Base-by-base conservation (phyloP, 192 early-diverging fungal genomes). In the Diversispora eburnea region DNA sequence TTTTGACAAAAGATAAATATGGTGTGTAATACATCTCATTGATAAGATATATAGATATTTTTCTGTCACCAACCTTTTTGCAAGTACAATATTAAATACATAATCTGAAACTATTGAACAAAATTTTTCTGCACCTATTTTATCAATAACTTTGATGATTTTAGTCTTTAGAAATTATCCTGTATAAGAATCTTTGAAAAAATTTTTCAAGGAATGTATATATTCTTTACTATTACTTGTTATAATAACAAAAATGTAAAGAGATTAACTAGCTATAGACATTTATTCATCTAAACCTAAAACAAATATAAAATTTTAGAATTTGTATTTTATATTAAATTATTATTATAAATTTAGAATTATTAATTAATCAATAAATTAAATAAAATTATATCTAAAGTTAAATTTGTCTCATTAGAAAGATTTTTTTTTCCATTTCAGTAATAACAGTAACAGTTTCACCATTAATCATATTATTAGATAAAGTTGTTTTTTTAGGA, bases 11-110 rank as follows among this genome's bases (percentile, higher is more conserved):
- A 63, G 7, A 43, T 63, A 13, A 3, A 63, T 43, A 43, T 62
- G 60, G n/a, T 62, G 60, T 42, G 60, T 41, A 39, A 62, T 62
- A 62, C 60, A 62, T 39, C 60, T 17, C 5, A 62, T 42, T n/a
- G 60, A 43, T 62, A 62, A 62, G 43, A 62, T 62, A 62, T 62
- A 10, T 43, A 15, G 41, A 45, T 17, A 43, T 43, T 41, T 62
- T 1, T 3, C 9, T 13, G 60, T 5, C 3, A 43, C 13, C 3
- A 42, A 5, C 10, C 41, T 5, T 42, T 42, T 43, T 13, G 39
- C 60, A 8, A n/a, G 12, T 5, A 12, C 10, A 33, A 62, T 62
- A 17, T 33, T 41, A 4, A 15, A 3, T 15, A 43, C 60, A 42
- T 6, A 9, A 43, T 62, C 42, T 45, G 60, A 43, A 22, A 62